These are phyloP conservation scores for Eutrema heterophyllum DNA, from an alignment of 345 rosid species.

Conservation along the genomic window DNA sequence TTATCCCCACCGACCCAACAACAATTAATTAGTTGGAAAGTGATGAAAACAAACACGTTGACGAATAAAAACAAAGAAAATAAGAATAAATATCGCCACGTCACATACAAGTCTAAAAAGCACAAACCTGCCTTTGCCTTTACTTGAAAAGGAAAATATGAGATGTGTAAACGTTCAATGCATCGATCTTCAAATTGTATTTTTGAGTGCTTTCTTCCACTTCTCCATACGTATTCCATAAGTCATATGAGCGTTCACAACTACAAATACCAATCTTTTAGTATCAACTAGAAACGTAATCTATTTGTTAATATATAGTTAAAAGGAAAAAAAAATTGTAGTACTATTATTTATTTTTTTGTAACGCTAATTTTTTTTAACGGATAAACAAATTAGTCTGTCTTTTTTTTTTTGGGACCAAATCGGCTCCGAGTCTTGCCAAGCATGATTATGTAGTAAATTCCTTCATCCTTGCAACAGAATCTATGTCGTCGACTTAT, in stretches of 20 bases:
- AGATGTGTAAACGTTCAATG: conserved; percentile 23
- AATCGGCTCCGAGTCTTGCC: too few species aligned
- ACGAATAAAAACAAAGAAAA: background rate
- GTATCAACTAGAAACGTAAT: conserved; percentile 8
- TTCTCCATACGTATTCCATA: conserved; percentile 16
- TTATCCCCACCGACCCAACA: too few species aligned
- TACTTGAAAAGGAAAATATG: conserved; percentile 14
- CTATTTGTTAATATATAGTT: background rate
- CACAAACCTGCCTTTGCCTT: conserved; percentile 22
- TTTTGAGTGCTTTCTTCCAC: conserved; percentile 9
- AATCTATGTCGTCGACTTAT: background rate
- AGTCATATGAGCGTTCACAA: conserved; percentile 17
- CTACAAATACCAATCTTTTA: conserved; percentile 4
- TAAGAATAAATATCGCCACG: conserved; percentile 19
- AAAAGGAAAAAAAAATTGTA: too few species aligned
- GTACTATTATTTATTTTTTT: too few species aligned
- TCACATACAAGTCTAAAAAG: conserved; percentile 11
- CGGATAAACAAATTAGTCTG: too few species aligned
- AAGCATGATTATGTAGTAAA: background rate
- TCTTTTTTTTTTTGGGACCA: too few species aligned
- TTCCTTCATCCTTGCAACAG: background rate
- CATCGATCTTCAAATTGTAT: conserved; percentile 17
- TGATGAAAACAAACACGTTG: conserved; percentile 12
- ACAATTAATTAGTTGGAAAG: background rate
- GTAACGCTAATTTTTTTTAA: too few species aligned